Evolutionary conservation across 176 grass and related monocot genomes (phyloP).

Genomic region (Carex kokanica): DNA sequence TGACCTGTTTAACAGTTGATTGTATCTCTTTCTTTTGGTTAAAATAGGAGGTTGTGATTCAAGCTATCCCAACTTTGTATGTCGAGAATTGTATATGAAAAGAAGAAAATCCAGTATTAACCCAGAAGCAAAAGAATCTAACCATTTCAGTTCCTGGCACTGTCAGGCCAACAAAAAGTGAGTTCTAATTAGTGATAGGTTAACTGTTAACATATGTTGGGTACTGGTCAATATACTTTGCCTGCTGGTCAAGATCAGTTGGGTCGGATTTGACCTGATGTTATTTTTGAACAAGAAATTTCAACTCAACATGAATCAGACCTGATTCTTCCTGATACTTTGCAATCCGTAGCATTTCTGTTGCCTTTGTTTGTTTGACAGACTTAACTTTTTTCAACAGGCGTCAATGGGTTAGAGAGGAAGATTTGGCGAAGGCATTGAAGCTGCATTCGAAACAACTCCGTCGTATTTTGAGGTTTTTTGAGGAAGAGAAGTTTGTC

Average conservation of each 20-base stretch:
- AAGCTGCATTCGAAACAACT: conserved; percentile 92
- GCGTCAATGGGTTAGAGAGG: conserved; percentile 88
- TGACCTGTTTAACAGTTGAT: neutral
- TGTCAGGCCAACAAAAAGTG: neutral
- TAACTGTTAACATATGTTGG: neutral
- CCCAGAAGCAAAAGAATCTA: neutral
- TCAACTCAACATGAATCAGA: neutral
- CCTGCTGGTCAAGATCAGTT: neutral
- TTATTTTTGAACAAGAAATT: neutral
- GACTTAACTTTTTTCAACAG: conserved; percentile 23
- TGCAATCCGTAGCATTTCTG: neutral
- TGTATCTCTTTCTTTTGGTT: neutral
- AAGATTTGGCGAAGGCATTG: conserved; percentile 91
- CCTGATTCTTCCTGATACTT: neutral
- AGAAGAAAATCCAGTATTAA: neutral
- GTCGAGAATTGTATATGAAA: neutral
- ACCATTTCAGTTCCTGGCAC: neutral
- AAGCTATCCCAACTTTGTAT: neutral
- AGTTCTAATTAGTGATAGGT: neutral
- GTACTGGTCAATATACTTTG: neutral
- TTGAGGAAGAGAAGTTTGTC: conserved; percentile 96
- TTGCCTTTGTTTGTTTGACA: conserved; percentile 4
- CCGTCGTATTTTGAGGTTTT: conserved; percentile 71
- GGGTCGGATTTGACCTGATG: neutral
- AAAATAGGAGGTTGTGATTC: neutral